These are phyloP conservation scores for Suillus subalutaceus DNA, from an alignment of 768 basidiomycete species.

Conservation along the genomic window DNA sequence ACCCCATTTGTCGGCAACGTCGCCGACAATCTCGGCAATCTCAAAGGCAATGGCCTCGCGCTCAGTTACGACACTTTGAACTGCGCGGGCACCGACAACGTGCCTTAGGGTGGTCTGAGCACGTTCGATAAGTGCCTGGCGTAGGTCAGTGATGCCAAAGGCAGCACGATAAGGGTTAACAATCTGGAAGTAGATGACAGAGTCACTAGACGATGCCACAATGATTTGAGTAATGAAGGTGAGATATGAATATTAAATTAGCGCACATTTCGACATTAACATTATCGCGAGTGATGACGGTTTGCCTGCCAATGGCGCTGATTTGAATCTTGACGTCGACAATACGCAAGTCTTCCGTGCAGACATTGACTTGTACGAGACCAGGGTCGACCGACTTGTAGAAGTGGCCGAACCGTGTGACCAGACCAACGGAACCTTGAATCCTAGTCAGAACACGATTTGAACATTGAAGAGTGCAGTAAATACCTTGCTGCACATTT, in stretches of 20 bases:
- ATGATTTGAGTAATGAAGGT: constrained; percentile 14
- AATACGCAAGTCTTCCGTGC: constrained; percentile 82
- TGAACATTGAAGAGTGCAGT: constrained; percentile 8
- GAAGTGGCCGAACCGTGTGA: constrained; percentile 94
- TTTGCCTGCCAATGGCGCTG: constrained; percentile 81
- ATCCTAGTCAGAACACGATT: constrained; percentile 21
- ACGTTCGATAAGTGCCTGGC: constrained; percentile 80
- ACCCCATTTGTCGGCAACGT: constrained; percentile 95
- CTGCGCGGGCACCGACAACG: constrained; percentile 91
- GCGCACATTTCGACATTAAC: constrained; percentile 91
- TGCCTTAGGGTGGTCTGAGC: constrained; percentile 96
- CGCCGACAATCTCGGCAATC: constrained; percentile 94
- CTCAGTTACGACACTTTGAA: constrained; percentile 97
- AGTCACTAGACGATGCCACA: constrained; percentile 58
- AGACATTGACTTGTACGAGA: constrained; percentile 90
- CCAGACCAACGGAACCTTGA: constrained; percentile 83
- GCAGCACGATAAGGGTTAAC: constrained; percentile 90
- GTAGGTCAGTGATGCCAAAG: constrained; percentile 90
- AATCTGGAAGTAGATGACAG: constrained; percentile 93
- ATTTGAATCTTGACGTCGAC: constrained; percentile 98
- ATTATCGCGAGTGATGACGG: constrained; percentile 94
- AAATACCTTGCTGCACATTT: constrained; percentile 78
- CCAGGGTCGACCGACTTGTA: constrained; percentile 96
- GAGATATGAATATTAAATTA: background rate
- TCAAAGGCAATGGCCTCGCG: constrained; percentile 96